phyloP scores from a whole-genome alignment of 768 basidiomycete genomes.

The Mycena crocata region DNA sequence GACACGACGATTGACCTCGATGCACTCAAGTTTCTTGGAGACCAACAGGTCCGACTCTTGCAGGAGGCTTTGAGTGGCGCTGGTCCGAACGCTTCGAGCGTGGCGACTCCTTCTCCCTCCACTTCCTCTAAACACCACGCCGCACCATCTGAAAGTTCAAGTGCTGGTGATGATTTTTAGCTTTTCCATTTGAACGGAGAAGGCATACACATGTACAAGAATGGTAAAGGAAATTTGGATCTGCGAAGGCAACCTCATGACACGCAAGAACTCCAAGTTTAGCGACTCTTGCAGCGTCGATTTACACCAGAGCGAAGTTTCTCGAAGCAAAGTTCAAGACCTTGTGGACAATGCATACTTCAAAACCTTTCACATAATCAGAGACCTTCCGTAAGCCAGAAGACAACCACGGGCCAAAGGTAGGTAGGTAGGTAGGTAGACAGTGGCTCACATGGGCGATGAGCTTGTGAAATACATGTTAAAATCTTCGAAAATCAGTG shows the following conservation, averaged over 20 bases:
- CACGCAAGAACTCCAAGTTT: neutral
- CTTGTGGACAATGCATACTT: neutral
- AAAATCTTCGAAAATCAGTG: no score
- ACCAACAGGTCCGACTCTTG: conserved; percentile 13
- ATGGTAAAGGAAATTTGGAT: no score
- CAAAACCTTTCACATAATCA: neutral
- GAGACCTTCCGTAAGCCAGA: neutral
- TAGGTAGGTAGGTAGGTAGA: no score
- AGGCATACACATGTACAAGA: no score
- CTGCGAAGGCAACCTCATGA: no score
- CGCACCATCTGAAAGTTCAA: neutral
- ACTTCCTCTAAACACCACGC: neutral
- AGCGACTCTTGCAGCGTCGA: neutral
- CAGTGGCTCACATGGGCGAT: no score
- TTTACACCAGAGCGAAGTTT: neutral
- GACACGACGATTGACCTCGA: conserved; percentile 11
- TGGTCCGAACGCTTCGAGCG: neutral
- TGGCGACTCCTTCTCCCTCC: neutral
- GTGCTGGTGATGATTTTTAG: neutral
- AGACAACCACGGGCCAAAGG: no score
- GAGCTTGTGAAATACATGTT: no score
- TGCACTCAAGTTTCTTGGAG: conserved; percentile 21
- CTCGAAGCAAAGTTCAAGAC: neutral
- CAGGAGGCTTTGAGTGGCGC: neutral
- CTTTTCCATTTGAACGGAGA: no score